phyloP scores from a whole-genome alignment of 345 rosid species.

The Eutrema heterophyllum region DNA sequence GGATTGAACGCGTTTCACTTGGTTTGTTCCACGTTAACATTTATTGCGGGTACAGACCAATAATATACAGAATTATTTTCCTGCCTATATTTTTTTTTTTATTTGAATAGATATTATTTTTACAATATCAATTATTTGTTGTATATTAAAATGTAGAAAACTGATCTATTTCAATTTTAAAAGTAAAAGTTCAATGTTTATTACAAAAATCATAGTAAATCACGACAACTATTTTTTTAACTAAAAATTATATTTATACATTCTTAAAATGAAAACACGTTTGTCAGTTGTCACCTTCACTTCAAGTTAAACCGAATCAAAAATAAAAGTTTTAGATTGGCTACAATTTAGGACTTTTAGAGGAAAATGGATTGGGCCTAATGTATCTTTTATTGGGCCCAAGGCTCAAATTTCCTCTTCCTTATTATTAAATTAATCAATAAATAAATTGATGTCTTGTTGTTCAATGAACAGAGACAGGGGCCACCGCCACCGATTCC shows the following conservation, averaged over 20 bases:
- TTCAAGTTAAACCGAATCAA: too few relatives aligned
- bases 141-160: not conserved
- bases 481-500: conserved; percentile 35
- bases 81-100: not conserved
- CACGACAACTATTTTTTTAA: not conserved
- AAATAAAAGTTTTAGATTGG: not conserved
- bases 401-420: not conserved
- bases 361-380: not conserved
- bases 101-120: not conserved
- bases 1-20: not conserved
- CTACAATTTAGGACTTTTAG: too few relatives aligned
- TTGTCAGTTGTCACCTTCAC: too few relatives aligned
- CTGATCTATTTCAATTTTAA: not conserved
- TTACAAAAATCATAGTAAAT: not conserved
- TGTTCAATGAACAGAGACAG: conserved; percentile 36
- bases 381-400: not conserved
- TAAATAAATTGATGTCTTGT: conserved; percentile 5
- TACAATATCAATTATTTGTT: not conserved
- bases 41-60: not conserved
- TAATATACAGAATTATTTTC: not conserved
- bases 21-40: not conserved
- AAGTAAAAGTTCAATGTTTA: not conserved
- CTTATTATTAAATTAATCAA: not conserved
- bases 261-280: too few relatives aligned
- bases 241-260: too few relatives aligned